Percentiles rank a stretch among this genome's conserved stretches.
These are phyloP conservation scores for Neonectria faginata DNA, from an alignment of 2,329 filamentous ascomycete genomes.

Conservation along the genomic window DNA sequence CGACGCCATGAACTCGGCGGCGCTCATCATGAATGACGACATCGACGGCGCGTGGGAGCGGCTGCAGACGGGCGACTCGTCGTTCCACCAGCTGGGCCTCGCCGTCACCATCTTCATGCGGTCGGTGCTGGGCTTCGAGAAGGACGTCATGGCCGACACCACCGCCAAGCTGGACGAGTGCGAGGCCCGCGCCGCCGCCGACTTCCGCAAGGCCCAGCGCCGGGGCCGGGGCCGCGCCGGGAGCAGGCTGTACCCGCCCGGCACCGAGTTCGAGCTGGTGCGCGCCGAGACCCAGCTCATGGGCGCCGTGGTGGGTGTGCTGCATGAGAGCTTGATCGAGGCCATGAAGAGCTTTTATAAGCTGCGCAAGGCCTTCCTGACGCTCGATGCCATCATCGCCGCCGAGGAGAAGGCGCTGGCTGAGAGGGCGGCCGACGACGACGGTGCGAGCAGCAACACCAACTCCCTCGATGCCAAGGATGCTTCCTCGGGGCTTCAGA, in stretches of 20 bases:
- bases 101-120: constrained; percentile 87
- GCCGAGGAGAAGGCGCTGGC: constrained; percentile 70
- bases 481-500: constrained; percentile 56
- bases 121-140: constrained; percentile 90
- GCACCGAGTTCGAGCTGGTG: constrained; percentile 87
- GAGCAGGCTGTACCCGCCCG: constrained; percentile 77
- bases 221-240: constrained; percentile 57
- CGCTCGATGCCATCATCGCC: constrained; percentile 82
- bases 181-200: constrained; percentile 80
- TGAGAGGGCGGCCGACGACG: constrained; percentile 18
- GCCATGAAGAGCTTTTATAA: constrained; percentile 94
- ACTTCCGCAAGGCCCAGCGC: constrained; percentile 80
- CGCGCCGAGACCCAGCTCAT: constrained; percentile 90
- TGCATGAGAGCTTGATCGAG: constrained; percentile 94
- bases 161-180: constrained; percentile 77
- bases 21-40: constrained; percentile 88
- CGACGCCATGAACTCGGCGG: constrained; percentile 72
- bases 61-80: constrained; percentile 77
- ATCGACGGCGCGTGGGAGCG: constrained; percentile 83
- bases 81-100: constrained; percentile 88
- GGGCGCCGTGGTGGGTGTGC: constrained; percentile 85
- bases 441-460: constrained; percentile 24
- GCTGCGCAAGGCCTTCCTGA: constrained; percentile 86
- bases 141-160: constrained; percentile 89
- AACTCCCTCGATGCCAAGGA: constrained; percentile 57